phyloP scores from a whole-genome alignment of 257 asterid genomes.

The Nicotiana noctiflora region DNA sequence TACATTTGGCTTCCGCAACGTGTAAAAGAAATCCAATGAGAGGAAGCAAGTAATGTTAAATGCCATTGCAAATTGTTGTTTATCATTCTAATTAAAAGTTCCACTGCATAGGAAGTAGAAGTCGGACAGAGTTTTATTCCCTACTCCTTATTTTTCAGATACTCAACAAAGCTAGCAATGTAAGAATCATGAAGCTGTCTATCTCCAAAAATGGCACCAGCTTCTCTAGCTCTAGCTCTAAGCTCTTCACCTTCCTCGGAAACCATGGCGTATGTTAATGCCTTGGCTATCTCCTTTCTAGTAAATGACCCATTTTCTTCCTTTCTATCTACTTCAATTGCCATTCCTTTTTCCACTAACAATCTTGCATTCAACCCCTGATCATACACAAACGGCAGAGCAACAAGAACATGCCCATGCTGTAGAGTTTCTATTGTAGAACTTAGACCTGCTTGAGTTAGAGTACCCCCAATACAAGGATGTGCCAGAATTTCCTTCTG shows the following conservation, averaged over 20 bases:
- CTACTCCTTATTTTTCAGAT: constrained; percentile 11
- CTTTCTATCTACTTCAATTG: constrained; percentile 24
- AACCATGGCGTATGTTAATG: constrained; percentile 21
- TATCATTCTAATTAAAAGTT: not conserved
- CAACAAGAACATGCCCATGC: constrained; percentile 16
- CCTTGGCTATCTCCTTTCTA: constrained; percentile 19
- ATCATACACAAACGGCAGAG: constrained; percentile 26
- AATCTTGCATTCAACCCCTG: constrained; percentile 33
- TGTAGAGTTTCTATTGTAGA: constrained; percentile 25
- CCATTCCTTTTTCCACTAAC: constrained; percentile 36
- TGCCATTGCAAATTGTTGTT: too few species aligned
- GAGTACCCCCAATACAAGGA: constrained; percentile 23
- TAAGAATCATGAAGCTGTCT: constrained; percentile 5
- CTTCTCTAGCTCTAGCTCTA: constrained; percentile 15
- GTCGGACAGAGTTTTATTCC: not conserved
- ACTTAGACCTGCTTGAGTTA: constrained; percentile 30
- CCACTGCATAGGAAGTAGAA: not conserved
- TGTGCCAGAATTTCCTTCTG: constrained; percentile 40
- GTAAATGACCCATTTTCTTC: constrained; percentile 29
- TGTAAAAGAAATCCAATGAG: too few species aligned
- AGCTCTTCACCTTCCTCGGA: constrained; percentile 14
- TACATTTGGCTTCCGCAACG: too few species aligned
- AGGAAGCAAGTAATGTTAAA: too few species aligned
- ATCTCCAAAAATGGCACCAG: constrained; percentile 21
- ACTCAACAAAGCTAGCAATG: constrained; percentile 19